A percentile compares a stretch with the other conserved stretches of the same genome.
phyloP scores from a whole-genome alignment of 2,329 filamentous ascomycete genomes.

The Waltergamsia citrina region DNA sequence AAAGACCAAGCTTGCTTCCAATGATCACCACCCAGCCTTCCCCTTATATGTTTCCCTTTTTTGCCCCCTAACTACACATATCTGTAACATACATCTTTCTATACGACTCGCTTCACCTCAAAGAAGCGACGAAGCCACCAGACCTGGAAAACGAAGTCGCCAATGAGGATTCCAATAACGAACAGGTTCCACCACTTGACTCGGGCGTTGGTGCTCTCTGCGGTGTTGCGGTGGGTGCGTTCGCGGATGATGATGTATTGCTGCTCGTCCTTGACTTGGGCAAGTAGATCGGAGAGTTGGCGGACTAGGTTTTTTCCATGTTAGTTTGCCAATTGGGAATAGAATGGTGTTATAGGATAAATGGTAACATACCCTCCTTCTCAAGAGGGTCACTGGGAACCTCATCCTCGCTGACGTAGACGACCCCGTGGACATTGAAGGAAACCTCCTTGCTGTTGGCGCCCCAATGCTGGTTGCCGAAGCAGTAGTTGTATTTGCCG shows the following conservation, averaged over 20 bases:
- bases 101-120: conserved; percentile 67
- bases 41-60: background rate
- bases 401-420: conserved; percentile 89
- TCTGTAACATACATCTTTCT: too few species aligned
- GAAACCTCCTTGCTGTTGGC: conserved; percentile 95
- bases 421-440: conserved; percentile 98
- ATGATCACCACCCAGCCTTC: background rate
- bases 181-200: conserved; percentile 99
- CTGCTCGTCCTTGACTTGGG: conserved; percentile 96
- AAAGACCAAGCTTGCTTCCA: background rate
- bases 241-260: conserved; percentile 93
- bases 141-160: conserved; percentile 94
- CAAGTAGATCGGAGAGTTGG: conserved; percentile 72
- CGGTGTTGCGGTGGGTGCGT: conserved; percentile 94
- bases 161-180: conserved; percentile 79
- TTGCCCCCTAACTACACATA: too few species aligned
- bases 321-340: background rate
- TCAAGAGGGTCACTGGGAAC: conserved; percentile 81
- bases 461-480: conserved; percentile 97
- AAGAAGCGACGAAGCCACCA: conserved; percentile 99
- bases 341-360: conserved; percentile 6
- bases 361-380: conserved; percentile 58
- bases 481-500: conserved; percentile 93
- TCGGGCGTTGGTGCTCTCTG: conserved; percentile 92
- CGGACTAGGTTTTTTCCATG: conserved; percentile 56